A percentile compares a stretch with the other conserved stretches of the same genome.
Conservation (phyloP, 2,329 filamentous ascomycete genomes). For the Arthrobotrys iridis region DNA sequence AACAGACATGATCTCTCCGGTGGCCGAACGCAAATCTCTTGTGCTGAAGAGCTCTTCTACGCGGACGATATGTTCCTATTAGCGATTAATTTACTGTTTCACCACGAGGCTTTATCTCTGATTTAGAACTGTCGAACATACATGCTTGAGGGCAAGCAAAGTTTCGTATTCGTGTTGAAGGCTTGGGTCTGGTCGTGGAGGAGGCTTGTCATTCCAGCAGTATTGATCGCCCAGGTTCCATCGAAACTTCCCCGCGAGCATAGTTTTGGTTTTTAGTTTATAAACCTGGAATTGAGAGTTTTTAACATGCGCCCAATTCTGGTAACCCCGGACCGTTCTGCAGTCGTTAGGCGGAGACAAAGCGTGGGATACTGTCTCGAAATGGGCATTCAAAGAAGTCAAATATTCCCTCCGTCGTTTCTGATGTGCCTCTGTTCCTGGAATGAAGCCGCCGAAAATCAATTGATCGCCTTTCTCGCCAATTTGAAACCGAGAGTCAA, state of each 20-base stretch:
- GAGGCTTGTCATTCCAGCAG: background rate
- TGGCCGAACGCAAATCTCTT: background rate
- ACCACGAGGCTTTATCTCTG: background rate
- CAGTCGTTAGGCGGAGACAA: background rate
- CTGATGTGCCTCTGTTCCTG: slow-evolving; percentile 1
- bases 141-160: background rate
- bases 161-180: background rate
- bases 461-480: background rate
- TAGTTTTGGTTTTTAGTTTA: background rate
- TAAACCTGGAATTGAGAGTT: background rate
- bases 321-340: background rate
- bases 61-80: background rate
- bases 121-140: too few species aligned
- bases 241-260: slow-evolving; percentile 1
- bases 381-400: background rate
- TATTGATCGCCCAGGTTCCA: background rate
- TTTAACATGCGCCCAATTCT: background rate
- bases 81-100: background rate
- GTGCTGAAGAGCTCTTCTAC: background rate
- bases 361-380: background rate
- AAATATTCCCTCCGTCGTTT: background rate
- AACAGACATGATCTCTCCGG: background rate
- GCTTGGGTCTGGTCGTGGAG: background rate
- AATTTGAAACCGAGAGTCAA: background rate
- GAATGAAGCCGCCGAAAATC: background rate